Evolutionary conservation across 2,329 filamentous ascomycete species (phyloP).

Genomic region (Zopfia rhizophila): DNA sequence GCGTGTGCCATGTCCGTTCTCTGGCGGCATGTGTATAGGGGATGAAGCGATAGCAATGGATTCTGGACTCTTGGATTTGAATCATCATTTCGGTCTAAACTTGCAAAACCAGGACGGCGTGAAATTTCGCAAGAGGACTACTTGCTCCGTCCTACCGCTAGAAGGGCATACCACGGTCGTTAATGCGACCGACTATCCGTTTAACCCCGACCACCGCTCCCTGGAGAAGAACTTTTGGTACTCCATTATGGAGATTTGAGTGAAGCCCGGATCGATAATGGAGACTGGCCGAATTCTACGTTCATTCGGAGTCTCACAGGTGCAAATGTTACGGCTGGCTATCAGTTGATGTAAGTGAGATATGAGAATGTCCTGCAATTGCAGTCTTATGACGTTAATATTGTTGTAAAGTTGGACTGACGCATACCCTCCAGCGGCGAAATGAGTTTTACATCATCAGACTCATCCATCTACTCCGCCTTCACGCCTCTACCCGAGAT

Average conservation of each 20-base stretch:
- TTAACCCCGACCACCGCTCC: slow-evolving; percentile 10
- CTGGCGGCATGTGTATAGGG: slow-evolving; percentile 14
- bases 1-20: slow-evolving; percentile 12
- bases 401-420: neutral
- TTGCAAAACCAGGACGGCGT: neutral
- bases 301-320: slow-evolving; percentile 10
- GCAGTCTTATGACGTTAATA: neutral
- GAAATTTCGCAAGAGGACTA: slow-evolving; percentile 4
- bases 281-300: slow-evolving; percentile 12
- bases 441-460: too few relatives aligned
- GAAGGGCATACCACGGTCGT: too few relatives aligned
- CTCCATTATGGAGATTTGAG: slow-evolving; percentile 10
- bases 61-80: slow-evolving; percentile 4
- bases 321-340: slow-evolving; percentile 12
- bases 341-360: neutral
- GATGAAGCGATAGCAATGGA: neutral
- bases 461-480: neutral
- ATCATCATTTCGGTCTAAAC: slow-evolving; percentile 4
- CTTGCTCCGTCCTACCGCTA: too few relatives aligned
- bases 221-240: slow-evolving; percentile 7
- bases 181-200: slow-evolving; percentile 13
- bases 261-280: slow-evolving; percentile 5
- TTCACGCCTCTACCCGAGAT: slow-evolving; percentile 11
- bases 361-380: slow-evolving; percentile 1
- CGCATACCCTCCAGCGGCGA: too few relatives aligned